Percentiles rank a stretch among this genome's conserved stretches.
These are phyloP conservation scores for Knufia petricola DNA, from an alignment of 2,329 filamentous ascomycete genomes.

Conservation along the genomic window DNA sequence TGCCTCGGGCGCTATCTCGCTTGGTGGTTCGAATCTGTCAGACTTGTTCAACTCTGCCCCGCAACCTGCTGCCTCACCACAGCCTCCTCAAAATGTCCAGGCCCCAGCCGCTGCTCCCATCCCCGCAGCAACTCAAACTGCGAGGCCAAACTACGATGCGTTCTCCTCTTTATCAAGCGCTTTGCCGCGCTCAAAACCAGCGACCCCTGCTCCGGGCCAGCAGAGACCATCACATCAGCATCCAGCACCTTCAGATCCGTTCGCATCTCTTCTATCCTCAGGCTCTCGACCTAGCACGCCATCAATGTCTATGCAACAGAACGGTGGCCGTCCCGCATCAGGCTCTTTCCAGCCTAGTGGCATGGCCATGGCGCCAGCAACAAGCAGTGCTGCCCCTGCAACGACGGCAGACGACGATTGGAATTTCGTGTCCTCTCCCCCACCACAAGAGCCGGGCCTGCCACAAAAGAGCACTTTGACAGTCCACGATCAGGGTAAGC, in stretches of 20 bases:
- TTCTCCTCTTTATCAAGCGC: conserved; percentile 44
- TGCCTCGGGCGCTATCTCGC: conserved; percentile 69
- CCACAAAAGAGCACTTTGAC: conserved; percentile 31
- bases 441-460: conserved; percentile 33
- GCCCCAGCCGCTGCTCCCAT: conserved; percentile 24
- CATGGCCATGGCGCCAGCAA: conserved; percentile 14
- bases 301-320: conserved; percentile 27
- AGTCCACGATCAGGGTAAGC: conserved; percentile 56
- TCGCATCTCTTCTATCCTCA: conserved; percentile 47
- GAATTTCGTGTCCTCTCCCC: conserved; percentile 82
- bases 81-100: background rate
- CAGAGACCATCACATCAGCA: conserved; percentile 29
- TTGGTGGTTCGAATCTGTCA: conserved; percentile 44
- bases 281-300: conserved; percentile 40
- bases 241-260: conserved; percentile 46
- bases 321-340: conserved; percentile 22
- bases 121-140: conserved; percentile 34
- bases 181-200: conserved; percentile 38
- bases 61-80: background rate
- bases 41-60: conserved; percentile 6
- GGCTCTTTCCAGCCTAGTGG: conserved; percentile 15
- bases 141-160: conserved; percentile 48
- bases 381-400: conserved; percentile 19
- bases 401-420: conserved; percentile 72
- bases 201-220: conserved; percentile 38